Base-by-base conservation (phyloP, 345 rosid species). In the Trapa incisa region DNA sequence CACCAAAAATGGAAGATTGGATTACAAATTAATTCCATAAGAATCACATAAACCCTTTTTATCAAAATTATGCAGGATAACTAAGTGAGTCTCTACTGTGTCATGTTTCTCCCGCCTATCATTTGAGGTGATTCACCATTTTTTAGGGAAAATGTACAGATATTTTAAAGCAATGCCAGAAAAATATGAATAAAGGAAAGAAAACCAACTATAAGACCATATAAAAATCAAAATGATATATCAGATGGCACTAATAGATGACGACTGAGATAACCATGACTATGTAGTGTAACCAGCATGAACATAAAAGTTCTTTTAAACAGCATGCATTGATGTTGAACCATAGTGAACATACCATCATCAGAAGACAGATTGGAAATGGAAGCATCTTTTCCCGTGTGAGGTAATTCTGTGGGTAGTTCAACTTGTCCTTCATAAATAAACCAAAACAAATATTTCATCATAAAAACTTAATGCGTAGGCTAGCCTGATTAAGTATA, bases 301-400 rank as follows among this genome's bases (percentile, higher is more conserved):
- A 57, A 32, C 35, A 11, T 33, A 58, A 6, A 58, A 32, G 32
- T 35, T 22, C 29, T 33, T 53, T 6, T 53, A n/a, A 17, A 53
- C 32, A 53, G 5, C 33, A 53, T 2, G 54, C 54, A 7, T 33
- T 29, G 43, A 70, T 32, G 54, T 10, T 37, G 37, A 14, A 48
- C 10, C 67, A 65, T 7, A 54, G 41, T 17, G 71, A 47, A 73
- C 70, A 64, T 45, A 89, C 98, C 95, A 69, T 89, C 95, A 71
- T 87, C 94, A 42, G 86, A 81, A 73, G 85, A 69, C 67, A 72
- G 82, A 37, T 80, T 74, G 65, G 47, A 66, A 70, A 70, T 65
- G 5, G 68, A 64, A 71, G 66, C 65, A 73, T 67, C 71, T 62
- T 69, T 78, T 17, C 58, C 68, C 32, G 41, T 22, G 10, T 29